Percentiles rank a stretch among this genome's conserved stretches.
phyloP scores from a whole-genome alignment of 73 alveolate species.

The Paramecium tetraurelia region DNA sequence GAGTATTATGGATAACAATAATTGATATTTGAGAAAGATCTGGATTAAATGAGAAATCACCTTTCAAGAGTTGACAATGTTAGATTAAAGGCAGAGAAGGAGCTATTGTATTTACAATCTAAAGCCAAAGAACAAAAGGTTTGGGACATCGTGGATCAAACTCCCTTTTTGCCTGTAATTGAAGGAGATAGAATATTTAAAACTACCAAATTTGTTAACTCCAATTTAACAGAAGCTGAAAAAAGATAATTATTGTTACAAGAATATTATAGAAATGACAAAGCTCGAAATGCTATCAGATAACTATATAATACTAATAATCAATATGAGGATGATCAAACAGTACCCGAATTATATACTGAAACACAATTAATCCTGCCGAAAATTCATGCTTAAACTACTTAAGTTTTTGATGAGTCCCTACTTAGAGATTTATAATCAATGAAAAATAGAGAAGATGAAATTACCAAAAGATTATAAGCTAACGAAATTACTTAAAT shows the following conservation, averaged over 20 bases:
- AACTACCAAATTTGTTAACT: background rate
- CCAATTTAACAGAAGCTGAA: background rate
- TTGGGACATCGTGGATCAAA: background rate
- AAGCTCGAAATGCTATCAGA: background rate
- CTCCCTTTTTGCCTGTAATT: background rate
- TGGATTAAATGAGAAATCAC: background rate
- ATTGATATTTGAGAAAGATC: background rate
- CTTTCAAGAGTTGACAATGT: background rate
- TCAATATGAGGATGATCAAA: background rate
- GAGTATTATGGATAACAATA: background rate
- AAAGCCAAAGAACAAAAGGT: background rate
- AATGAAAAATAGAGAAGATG: background rate
- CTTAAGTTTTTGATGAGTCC: background rate
- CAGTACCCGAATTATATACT: background rate
- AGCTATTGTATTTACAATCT: background rate
- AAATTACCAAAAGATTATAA: background rate
- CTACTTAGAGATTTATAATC: background rate
- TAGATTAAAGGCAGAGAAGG: background rate
- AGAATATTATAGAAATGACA: background rate
- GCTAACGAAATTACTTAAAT: background rate
- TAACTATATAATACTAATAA: background rate
- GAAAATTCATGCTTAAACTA: background rate
- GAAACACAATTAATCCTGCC: background rate
- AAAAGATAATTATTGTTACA: background rate
- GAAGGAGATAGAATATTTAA: conserved; percentile 19